Evolutionary conservation across 2,329 filamentous ascomycete species (phyloP).

Genomic region (Emergomyces pasteurianus): DNA sequence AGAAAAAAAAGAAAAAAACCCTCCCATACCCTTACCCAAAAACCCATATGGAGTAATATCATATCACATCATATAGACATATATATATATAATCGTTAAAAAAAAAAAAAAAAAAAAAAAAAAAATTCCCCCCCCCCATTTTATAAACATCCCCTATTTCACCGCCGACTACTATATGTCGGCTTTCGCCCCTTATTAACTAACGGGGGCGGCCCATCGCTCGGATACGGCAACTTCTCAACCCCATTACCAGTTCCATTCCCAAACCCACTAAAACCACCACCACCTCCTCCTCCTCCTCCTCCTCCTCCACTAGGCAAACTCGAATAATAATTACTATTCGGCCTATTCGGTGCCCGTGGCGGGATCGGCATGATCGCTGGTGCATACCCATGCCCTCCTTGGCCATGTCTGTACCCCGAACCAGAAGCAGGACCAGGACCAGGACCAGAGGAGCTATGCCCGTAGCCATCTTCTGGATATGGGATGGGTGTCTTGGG

Average conservation of each 20-base stretch:
- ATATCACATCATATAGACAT: too few relatives aligned
- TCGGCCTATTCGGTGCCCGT: slow-evolving; percentile 18
- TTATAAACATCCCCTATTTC: background rate
- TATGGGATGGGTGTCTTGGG: slow-evolving; percentile 58
- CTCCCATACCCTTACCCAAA: too few relatives aligned
- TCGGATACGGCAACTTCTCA: slow-evolving; percentile 59
- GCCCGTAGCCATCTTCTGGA: slow-evolving; percentile 18
- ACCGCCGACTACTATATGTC: slow-evolving; percentile 49
- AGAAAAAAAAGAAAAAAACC: too few relatives aligned
- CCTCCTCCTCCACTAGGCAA: slow-evolving; percentile 2
- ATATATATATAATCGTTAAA: background rate
- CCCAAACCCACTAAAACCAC: background rate
- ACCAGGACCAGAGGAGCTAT: background rate
- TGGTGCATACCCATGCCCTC: slow-evolving; percentile 19
- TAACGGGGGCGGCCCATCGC: slow-evolving; percentile 67
- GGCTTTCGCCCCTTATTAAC: slow-evolving; percentile 84
- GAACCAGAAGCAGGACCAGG: background rate
- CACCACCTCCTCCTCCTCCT: too few relatives aligned
- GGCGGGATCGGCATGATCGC: slow-evolving; percentile 29
- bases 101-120: background rate
- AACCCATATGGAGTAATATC: too few relatives aligned
- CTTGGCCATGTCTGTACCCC: background rate
- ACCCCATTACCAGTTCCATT: slow-evolving; percentile 12
- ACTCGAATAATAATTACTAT: slow-evolving; percentile 1
- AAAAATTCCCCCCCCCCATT: background rate